phyloP scores from a whole-genome alignment of 179 eudicot species.

The Vitellaria paradoxa region DNA sequence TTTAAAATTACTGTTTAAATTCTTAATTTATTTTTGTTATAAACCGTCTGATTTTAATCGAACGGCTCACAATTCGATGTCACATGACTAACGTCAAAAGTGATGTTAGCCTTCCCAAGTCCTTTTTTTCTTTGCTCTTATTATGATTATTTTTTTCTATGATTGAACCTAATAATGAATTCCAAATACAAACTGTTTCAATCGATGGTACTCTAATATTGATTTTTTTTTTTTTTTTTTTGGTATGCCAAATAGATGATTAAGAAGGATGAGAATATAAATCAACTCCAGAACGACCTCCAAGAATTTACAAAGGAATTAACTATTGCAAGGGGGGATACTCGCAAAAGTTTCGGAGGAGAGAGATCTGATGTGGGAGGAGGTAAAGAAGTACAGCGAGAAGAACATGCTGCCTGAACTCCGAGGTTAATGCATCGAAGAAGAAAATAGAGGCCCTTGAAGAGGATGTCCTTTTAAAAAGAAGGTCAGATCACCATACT shows the following conservation, averaged over 20 bases:
- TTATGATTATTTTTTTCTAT: too few relatives aligned
- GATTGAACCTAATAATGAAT: background rate
- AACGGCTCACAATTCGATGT: too few relatives aligned
- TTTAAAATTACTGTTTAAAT: too few relatives aligned
- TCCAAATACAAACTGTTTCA: background rate
- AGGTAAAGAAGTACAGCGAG: slow-evolving; percentile 73
- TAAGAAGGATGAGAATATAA: slow-evolving; percentile 68
- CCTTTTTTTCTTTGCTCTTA: background rate
- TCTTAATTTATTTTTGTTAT: too few relatives aligned
- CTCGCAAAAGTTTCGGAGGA: slow-evolving; percentile 78
- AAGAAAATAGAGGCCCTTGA: slow-evolving; percentile 81
- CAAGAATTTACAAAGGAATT: slow-evolving; percentile 74
- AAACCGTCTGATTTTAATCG: too few relatives aligned
- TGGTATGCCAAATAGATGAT: slow-evolving; percentile 46
- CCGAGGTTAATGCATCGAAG: slow-evolving; percentile 61
- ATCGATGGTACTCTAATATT: background rate
- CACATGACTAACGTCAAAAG: too few relatives aligned
- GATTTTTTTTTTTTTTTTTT: background rate
- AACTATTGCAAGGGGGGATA: slow-evolving; percentile 38
- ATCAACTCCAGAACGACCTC: slow-evolving; percentile 50
- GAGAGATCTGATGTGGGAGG: slow-evolving; percentile 82
- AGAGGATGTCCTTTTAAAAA: slow-evolving; percentile 81
- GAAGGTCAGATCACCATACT: slow-evolving; percentile 91
- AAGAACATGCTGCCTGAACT: slow-evolving; percentile 66
- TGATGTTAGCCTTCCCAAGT: too few relatives aligned